Evolutionary conservation across 2,329 filamentous ascomycete genomes (phyloP), one percentile per base, ranked within the genome.

Genomic region (Orbilia blumenaviensis): DNA sequence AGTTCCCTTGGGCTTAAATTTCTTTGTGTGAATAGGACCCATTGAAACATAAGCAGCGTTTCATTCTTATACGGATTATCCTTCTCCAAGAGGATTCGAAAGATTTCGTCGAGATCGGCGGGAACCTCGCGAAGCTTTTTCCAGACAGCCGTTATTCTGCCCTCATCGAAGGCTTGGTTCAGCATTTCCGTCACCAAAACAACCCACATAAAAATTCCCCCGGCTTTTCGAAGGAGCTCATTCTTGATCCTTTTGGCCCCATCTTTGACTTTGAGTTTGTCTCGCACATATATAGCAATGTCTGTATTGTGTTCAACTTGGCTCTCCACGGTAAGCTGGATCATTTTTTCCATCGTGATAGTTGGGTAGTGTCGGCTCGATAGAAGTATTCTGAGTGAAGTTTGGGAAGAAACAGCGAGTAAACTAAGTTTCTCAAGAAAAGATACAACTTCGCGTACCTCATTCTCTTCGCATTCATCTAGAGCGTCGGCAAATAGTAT

Each of bases 321-420:
- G 0, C 61, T 76, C 27, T 83, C 81, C 0, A 83, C 66, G 9
- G 80, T 48, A 9, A 83, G 27, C 1, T 66, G 67, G 0, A 80
- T 63, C 8, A 71, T 76, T 18, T 77, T 80, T 18, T 14, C 10
- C 46, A 82, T 81, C 0, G 77, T 80, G 46, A 83, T 80, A n/a
- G 80, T 58, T 2, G 82, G 81, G 48, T 83, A 82, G 44, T 82
- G 81, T 4, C 82, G 78, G 64, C 80, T 82, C 2, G 80, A 81
- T 9, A 82, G 71, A 52, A 80, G 81, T 0, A 81, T 77, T 14
- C 73, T 66, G 10, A 83, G 78, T 5, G 41, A 44, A n/a, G 8
- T 44, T 44, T 8, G 50, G 3, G 66, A 60, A 5, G 1, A 12
- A 1, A 78, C 58, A 42, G 80, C 76, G 3, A 73, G 12, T 4